phyloP scores from a whole-genome alignment of 1,284 basidiomycete species.

The Tylopilus orsonianus region DNA sequence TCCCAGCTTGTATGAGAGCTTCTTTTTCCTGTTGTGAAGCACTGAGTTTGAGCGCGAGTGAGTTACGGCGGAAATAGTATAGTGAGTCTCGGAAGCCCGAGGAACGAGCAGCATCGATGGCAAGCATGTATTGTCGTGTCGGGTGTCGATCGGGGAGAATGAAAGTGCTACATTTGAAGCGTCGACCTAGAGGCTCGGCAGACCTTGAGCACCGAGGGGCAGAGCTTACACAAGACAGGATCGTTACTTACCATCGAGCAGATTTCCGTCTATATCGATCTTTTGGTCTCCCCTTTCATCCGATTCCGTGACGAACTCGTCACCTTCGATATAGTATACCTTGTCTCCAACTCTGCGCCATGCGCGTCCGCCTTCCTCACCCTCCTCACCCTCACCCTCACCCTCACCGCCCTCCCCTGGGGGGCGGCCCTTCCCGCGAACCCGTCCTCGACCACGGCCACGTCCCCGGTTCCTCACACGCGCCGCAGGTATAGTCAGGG shows the following conservation, averaged over 20 bases:
- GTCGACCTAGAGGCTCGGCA: constrained; percentile 55
- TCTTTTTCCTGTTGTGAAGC: constrained; percentile 89
- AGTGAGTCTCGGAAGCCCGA: constrained; percentile 96
- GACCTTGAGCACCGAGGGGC: neutral
- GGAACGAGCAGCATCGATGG: constrained; percentile 94
- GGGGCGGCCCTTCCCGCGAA: constrained; percentile 39
- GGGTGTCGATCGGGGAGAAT: constrained; percentile 80
- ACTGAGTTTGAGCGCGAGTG: constrained; percentile 86
- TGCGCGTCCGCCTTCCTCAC: constrained; percentile 56
- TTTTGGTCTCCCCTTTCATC: constrained; percentile 91
- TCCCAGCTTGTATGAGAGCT: constrained; percentile 83
- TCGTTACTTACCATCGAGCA: constrained; percentile 73
- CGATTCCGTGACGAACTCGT: constrained; percentile 84
- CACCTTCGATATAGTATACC: constrained; percentile 78
- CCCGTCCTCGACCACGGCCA: constrained; percentile 38
- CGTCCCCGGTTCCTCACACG: constrained; percentile 42
- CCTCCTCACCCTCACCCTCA: constrained; percentile 48
- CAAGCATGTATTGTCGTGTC: constrained; percentile 88
- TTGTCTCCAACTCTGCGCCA: constrained; percentile 75
- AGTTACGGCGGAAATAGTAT: constrained; percentile 94
- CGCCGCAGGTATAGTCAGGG: constrained; percentile 23
- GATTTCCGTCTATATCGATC: constrained; percentile 81
- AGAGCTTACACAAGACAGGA: constrained; percentile 2
- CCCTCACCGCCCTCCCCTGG: constrained; percentile 51
- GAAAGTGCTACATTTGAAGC: constrained; percentile 90